Evolutionary conservation across 2,329 filamentous ascomycete species (phyloP).

Genomic region (Hysterium pulicare): DNA sequence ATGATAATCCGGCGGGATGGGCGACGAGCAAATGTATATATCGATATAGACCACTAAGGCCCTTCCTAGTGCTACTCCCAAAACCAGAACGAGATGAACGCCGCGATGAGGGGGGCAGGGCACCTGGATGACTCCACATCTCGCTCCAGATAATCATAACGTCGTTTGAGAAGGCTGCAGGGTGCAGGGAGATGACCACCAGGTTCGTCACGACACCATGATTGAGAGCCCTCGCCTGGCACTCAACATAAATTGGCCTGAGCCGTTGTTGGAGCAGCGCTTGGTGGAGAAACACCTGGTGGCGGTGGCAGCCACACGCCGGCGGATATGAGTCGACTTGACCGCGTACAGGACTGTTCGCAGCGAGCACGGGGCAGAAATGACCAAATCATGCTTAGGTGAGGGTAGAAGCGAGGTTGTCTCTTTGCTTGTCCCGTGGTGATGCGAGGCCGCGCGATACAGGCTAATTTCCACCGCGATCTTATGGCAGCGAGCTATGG

Average conservation of each 20-base stretch:
- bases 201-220: conserved; percentile 18
- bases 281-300: conserved; percentile 7
- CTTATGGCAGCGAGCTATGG: conserved; percentile 12
- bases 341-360: conserved; percentile 24
- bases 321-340: conserved; percentile 10
- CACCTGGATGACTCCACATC: conserved; percentile 35
- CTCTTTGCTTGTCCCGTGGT: conserved; percentile 6
- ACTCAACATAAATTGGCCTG: conserved; percentile 19
- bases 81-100: conserved; percentile 29
- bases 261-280: background rate
- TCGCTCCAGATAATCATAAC: conserved; percentile 25
- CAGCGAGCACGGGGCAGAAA: conserved; percentile 29
- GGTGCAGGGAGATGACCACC: conserved; percentile 19
- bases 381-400: conserved; percentile 14
- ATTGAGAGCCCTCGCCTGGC: conserved; percentile 13
- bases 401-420: conserved; percentile 15
- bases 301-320: conserved; percentile 19
- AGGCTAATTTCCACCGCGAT: conserved; percentile 26
- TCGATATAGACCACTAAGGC: conserved; percentile 20
- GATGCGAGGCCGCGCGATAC: conserved; percentile 15
- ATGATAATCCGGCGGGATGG: background rate
- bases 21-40: conserved; percentile 12
- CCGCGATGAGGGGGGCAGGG: conserved; percentile 31
- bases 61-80: conserved; percentile 10
- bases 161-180: conserved; percentile 22